Conservation (phyloP, 805 yeast genomes). For the Schizosaccharomyces cryophilus region DNA sequence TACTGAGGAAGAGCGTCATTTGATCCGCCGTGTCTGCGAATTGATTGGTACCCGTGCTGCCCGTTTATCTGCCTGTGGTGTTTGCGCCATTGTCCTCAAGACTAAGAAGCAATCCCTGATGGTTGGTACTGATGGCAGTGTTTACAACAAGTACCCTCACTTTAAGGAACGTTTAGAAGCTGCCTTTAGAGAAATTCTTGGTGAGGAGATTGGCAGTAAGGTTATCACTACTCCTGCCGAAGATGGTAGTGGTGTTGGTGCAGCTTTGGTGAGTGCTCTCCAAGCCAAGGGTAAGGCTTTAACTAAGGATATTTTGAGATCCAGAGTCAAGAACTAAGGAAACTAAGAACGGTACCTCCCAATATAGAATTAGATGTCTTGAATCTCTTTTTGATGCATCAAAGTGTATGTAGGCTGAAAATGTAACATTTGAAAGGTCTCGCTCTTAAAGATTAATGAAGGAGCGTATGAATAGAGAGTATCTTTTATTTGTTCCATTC, state of each 20-base stretch:
- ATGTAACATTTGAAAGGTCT: too few species aligned
- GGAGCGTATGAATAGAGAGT: too few species aligned
- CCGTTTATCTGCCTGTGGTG: constrained; percentile 78
- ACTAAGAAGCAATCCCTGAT: constrained; percentile 44
- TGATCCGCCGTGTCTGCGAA: constrained; percentile 63
- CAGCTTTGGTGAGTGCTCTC: not conserved
- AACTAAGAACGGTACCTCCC: not conserved
- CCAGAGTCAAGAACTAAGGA: not conserved
- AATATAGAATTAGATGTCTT: too few species aligned
- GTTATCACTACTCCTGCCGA: constrained; percentile 74
- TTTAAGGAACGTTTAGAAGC: constrained; percentile 73
- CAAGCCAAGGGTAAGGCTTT: not conserved
- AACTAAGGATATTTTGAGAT: not conserved
- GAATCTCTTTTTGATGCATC: too few species aligned
- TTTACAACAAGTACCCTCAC: constrained; percentile 76
- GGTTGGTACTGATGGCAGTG: constrained; percentile 95
- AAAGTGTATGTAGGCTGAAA: too few species aligned
- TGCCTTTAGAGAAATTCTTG: constrained; percentile 72
- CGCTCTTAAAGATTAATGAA: too few species aligned
- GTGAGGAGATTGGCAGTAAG: constrained; percentile 44
- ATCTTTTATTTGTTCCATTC: too few species aligned
- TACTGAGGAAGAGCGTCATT: constrained; percentile 52
- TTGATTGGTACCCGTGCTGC: constrained; percentile 81
- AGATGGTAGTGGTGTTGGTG: constrained; percentile 64
- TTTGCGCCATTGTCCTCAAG: constrained; percentile 80